A percentile compares a stretch with the other conserved stretches of the same genome.
Evolutionary conservation across 2,329 filamentous ascomycete species (phyloP).

Genomic region (Geoglossum cookeanum): DNA sequence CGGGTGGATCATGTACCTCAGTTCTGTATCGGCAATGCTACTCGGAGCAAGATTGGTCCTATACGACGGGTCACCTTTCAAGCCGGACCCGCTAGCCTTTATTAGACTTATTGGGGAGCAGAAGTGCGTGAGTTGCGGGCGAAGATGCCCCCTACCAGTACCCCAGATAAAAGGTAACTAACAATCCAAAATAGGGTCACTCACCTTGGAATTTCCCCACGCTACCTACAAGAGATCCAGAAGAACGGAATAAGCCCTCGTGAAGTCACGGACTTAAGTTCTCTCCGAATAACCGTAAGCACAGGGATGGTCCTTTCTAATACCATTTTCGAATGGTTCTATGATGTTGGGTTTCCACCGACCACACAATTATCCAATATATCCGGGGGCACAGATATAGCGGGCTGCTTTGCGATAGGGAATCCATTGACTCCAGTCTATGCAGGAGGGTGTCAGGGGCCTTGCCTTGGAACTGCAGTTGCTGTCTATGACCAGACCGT

Average conservation of each 20-base stretch:
- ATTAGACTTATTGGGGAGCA: slow-evolving; percentile 43
- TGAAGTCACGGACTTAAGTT: slow-evolving; percentile 41
- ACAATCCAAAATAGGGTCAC: slow-evolving; percentile 32
- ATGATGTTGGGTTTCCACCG: slow-evolving; percentile 50
- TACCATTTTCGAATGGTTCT: slow-evolving; percentile 62
- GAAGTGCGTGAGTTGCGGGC: slow-evolving; percentile 15
- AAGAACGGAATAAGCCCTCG: slow-evolving; percentile 43
- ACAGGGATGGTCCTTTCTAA: slow-evolving; percentile 73
- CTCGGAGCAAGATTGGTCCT: slow-evolving; percentile 43
- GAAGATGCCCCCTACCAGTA: background rate
- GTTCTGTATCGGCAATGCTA: slow-evolving; percentile 37
- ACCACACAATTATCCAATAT: slow-evolving; percentile 53
- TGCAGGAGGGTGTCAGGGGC: slow-evolving; percentile 35
- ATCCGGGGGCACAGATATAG: slow-evolving; percentile 60
- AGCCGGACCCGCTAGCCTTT: slow-evolving; percentile 45
- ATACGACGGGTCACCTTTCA: slow-evolving; percentile 72
- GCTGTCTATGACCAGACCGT: slow-evolving; percentile 39
- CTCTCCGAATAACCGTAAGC: slow-evolving; percentile 41
- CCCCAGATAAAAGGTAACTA: background rate
- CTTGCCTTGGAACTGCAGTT: slow-evolving; percentile 32
- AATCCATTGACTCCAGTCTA: slow-evolving; percentile 53
- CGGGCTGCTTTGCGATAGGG: slow-evolving; percentile 41
- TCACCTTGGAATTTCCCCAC: slow-evolving; percentile 54
- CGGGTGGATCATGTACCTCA: slow-evolving; percentile 79
- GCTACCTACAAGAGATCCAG: slow-evolving; percentile 56